A percentile compares a stretch with the other conserved stretches of the same genome.
These are phyloP conservation scores for Diplosphaera chodatii DNA, from an alignment of 139 green algal genomes.

Conservation along the genomic window DNA sequence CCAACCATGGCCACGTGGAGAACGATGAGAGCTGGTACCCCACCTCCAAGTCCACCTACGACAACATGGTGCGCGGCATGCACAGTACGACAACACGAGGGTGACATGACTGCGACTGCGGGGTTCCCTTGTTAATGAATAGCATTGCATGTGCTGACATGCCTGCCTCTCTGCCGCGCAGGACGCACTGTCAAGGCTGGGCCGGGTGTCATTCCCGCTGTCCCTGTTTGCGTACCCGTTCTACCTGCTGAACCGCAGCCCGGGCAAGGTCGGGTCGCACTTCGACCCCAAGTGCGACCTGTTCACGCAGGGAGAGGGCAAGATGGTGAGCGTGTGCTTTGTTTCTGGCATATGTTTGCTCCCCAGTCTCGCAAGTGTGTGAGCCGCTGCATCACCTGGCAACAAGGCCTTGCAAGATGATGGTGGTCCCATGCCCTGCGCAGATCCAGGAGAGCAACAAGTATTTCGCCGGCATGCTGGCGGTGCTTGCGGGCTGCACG, in stretches of 20 bases:
- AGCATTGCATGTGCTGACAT: no score
- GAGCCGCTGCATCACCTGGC: no score
- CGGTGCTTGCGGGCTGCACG: conserved; percentile 65
- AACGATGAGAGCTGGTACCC: conserved; percentile 95
- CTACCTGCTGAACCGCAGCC: conserved; percentile 73
- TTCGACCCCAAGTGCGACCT: conserved; percentile 90
- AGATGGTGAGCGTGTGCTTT: conserved; percentile 42
- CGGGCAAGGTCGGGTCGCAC: conserved; percentile 69
- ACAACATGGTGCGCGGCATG: conserved; percentile 36
- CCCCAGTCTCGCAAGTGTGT: no score
- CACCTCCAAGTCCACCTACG: conserved; percentile 50
- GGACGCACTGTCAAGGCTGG: conserved; percentile 48
- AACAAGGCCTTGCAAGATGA: no score
- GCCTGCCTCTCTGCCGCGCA: no score
- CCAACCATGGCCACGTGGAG: conserved; percentile 93
- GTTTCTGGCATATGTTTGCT: no score
- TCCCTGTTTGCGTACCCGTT: conserved; percentile 89
- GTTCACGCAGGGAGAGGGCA: conserved; percentile 62
- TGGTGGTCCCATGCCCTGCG: no score
- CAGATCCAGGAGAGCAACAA: conserved; percentile 69
- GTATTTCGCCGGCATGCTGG: conserved; percentile 77
- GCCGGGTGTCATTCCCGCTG: conserved; percentile 69
- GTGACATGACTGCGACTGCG: no score
- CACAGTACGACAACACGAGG: not conserved
- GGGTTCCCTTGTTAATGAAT: no score